Evolutionary conservation across 164 flowering plant species (phyloP), one percentile per base, ranked within the genome.

Genomic region (Taxillus chinensis): DNA sequence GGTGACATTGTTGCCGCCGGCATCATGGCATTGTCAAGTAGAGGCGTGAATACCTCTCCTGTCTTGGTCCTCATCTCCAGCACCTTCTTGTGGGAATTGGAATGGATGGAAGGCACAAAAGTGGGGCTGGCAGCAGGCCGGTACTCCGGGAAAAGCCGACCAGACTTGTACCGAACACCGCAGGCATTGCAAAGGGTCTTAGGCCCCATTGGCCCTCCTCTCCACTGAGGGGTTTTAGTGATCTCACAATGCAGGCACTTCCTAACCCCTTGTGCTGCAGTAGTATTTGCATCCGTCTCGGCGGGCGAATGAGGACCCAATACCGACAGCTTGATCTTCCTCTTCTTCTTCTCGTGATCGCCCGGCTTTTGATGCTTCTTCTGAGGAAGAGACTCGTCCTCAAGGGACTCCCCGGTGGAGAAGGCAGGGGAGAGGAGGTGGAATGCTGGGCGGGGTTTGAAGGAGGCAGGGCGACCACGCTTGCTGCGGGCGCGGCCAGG

Each of bases 41-140:
- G 8, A 7, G 27, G 27, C 54, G 48, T 38, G 14, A 15, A 17
- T 7, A 63, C 45, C 13, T 75, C 76, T 4, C 17, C 63, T 3
- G 2, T 46, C 67, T 70, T 79, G 76, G 2, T 70, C 68, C 98
- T 83, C 96, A 87, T 92, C 74, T 92, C 93, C 9, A 86, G 53
- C 2, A 92, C 96, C 63, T 90, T 90, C 87, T 84, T 90, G 74
- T 90, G 96, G 7, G 96, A 87, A 63, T 88, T 90, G 62, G 98
- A 92, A 77, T 92, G 98, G 64, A 86, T 5, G 0, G 90, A 61
- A 5, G 96, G 83, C n/a, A 81, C 77, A 62, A 87, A 92, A 0
- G 90, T 90, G 2, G 98, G 97, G 66, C 98, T 92, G 8, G 98
- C 98, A 0, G 96, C 98, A 0, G 98, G 98, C 5, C 96, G 83